Evolutionary conservation across 2,329 filamentous ascomycete genomes (phyloP).

Genomic region (Fusarium odoratissimum): DNA sequence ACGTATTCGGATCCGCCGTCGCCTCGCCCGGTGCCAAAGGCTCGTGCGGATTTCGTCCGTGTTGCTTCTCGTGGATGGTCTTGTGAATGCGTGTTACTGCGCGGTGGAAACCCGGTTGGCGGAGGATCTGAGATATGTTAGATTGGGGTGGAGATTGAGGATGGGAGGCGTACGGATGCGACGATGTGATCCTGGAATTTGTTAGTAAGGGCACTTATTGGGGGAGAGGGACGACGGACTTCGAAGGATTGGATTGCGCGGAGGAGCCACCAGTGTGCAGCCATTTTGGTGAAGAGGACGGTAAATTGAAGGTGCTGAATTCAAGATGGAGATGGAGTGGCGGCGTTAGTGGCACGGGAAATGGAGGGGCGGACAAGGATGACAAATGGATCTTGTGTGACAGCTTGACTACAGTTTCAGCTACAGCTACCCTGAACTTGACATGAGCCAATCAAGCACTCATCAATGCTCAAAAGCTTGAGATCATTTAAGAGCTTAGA

Average conservation of each 20-base stretch:
- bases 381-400: conserved; percentile 14
- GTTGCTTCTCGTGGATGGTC: conserved; percentile 59
- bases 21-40: conserved; percentile 65
- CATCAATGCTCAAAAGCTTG: not conserved
- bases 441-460: not conserved
- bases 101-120: conserved; percentile 63
- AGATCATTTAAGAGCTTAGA: fast-evolving
- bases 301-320: not conserved
- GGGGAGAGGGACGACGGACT: conserved; percentile 23
- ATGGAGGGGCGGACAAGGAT: conserved; percentile 31
- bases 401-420: not conserved
- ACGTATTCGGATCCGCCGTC: conserved; percentile 54
- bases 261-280: conserved; percentile 49
- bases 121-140: conserved; percentile 56
- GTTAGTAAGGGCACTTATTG: conserved; percentile 20
- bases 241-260: conserved; percentile 51
- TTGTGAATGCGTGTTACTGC: conserved; percentile 65
- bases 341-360: not conserved
- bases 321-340: not conserved
- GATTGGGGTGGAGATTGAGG: not conserved
- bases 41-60: conserved; percentile 63
- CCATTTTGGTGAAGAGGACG: conserved; percentile 43
- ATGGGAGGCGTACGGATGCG: conserved; percentile 43
- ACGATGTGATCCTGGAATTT: conserved; percentile 49
- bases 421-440: conserved; percentile 21